Conservation (phyloP, 2,329 filamentous ascomycete species). For the Rugonectria rugulosa region DNA sequence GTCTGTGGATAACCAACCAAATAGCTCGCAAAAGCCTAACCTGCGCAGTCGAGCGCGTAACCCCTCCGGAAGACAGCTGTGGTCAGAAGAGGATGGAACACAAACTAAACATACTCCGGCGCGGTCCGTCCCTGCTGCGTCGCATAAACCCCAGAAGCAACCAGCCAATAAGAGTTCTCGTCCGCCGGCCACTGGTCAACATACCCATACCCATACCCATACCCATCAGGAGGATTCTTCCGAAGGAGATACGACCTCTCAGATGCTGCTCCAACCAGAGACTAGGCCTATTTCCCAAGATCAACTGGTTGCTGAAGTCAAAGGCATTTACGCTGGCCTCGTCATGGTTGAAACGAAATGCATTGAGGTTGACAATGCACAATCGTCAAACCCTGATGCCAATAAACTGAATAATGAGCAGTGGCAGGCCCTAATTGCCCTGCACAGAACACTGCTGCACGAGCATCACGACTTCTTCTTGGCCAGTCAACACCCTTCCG, state of each 20-base stretch:
- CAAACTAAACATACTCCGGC: neutral
- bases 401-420: conserved; percentile 69
- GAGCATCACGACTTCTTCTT: conserved; percentile 90
- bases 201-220: no score
- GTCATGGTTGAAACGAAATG: conserved; percentile 89
- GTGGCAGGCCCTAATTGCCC: conserved; percentile 82
- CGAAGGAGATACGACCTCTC: conserved; percentile 2
- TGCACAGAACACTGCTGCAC: conserved; percentile 82
- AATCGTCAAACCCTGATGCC: conserved; percentile 55
- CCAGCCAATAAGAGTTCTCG: conserved; percentile 2
- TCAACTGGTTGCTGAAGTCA: conserved; percentile 82
- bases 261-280: conserved; percentile 26
- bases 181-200: conserved; percentile 60
- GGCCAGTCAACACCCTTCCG: conserved; percentile 84
- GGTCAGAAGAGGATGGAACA: conserved; percentile 34
- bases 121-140: neutral
- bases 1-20: neutral
- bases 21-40: neutral
- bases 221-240: neutral
- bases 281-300: conserved; percentile 77
- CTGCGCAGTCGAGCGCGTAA: conserved; percentile 15
- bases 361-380: conserved; percentile 78
- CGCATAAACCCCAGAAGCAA: neutral
- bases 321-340: conserved; percentile 82
- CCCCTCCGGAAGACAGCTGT: conserved; percentile 33